Evolutionary conservation across 768 basidiomycete genomes (phyloP).

Genomic region (Paxillus ammoniavirescens): DNA sequence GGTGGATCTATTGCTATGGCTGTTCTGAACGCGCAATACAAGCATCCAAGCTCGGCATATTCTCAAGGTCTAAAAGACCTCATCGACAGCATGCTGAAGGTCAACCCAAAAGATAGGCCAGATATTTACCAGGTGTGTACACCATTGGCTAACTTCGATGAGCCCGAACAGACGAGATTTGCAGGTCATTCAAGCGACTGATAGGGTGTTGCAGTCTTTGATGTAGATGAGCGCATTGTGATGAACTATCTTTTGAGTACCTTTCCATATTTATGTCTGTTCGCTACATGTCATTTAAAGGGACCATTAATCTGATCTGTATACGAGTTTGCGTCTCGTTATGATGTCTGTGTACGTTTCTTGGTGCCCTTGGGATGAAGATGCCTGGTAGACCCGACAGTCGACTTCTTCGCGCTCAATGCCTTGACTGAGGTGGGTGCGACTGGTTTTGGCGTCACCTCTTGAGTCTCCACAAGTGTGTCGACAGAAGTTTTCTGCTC

Average conservation of each 20-base stretch:
- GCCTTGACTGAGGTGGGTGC: background rate
- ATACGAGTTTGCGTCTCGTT: background rate
- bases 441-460: background rate
- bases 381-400: background rate
- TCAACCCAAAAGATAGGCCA: conserved; percentile 79
- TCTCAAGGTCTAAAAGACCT: conserved; percentile 79
- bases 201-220: conserved; percentile 59
- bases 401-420: background rate
- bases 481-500: background rate
- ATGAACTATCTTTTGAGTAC: background rate
- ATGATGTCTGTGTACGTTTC: conserved; percentile 6
- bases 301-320: conserved; percentile 9
- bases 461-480: background rate
- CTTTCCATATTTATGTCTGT: background rate
- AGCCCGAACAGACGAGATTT: conserved; percentile 3
- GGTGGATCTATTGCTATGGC: conserved; percentile 98
- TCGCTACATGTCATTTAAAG: conserved; percentile 5
- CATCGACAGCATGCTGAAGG: conserved; percentile 82
- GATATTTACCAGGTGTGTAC: conserved; percentile 75
- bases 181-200: conserved; percentile 67
- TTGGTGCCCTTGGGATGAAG: background rate
- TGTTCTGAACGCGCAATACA: conserved; percentile 89
- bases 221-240: conserved; percentile 31
- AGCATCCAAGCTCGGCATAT: conserved; percentile 84
- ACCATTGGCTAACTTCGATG: background rate